These are phyloP conservation scores for Lecanicillium sp. DNA, from an alignment of 2,329 filamentous ascomycete species.

Conservation along the genomic window DNA sequence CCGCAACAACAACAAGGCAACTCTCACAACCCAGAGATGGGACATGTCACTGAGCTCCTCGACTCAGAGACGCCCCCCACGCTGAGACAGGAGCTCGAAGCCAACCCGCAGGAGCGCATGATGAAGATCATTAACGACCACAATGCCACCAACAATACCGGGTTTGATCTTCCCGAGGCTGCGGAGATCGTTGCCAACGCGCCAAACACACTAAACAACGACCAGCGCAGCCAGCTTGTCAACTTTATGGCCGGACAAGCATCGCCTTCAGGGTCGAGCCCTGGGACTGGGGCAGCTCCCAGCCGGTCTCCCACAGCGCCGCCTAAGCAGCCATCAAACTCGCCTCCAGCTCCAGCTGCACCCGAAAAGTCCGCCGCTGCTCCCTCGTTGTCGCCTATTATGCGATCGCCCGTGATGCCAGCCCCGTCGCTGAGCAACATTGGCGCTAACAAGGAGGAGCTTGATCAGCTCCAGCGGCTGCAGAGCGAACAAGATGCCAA, in stretches of 20 bases:
- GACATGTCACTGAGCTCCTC: slow-evolving; percentile 53
- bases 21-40: slow-evolving; percentile 37
- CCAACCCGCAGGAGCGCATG: slow-evolving; percentile 53
- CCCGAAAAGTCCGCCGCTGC: slow-evolving; percentile 17
- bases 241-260: slow-evolving; percentile 49
- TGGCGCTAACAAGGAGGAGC: slow-evolving; percentile 61
- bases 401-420: slow-evolving; percentile 34
- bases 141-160: slow-evolving; percentile 43
- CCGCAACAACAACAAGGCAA: slow-evolving; percentile 6
- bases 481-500: slow-evolving; percentile 72
- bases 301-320: slow-evolving; percentile 11
- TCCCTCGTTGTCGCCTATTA: slow-evolving; percentile 41
- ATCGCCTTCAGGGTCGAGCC: slow-evolving; percentile 16
- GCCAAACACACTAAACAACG: slow-evolving; percentile 44
- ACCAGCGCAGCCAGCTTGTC: slow-evolving; percentile 51
- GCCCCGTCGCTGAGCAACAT: slow-evolving; percentile 54
- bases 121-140: slow-evolving; percentile 60
- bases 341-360: slow-evolving; percentile 12
- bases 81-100: slow-evolving; percentile 47
- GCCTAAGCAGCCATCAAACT: slow-evolving; percentile 12
- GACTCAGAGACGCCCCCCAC: slow-evolving; percentile 46
- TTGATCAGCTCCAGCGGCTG: slow-evolving; percentile 71
- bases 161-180: slow-evolving; percentile 45
- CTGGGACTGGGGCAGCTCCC: slow-evolving; percentile 11
- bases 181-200: slow-evolving; percentile 44